phyloP scores from a whole-genome alignment of 2,329 filamentous ascomycete genomes.

The Aureobasidium zeae region DNA sequence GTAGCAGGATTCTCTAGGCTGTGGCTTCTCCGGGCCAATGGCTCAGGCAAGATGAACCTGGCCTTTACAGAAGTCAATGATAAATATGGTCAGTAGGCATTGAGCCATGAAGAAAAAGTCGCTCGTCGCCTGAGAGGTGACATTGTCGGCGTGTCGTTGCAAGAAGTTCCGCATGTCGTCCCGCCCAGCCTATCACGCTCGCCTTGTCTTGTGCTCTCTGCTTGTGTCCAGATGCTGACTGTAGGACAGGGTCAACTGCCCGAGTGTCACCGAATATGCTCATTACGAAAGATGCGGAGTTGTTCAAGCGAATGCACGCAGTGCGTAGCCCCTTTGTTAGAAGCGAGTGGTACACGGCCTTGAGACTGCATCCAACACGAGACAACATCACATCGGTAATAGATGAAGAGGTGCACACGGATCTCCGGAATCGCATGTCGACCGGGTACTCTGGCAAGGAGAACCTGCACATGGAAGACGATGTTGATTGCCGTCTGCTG shows the following conservation, averaged over 20 bases:
- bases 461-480: constrained; percentile 29
- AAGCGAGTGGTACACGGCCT: constrained; percentile 30
- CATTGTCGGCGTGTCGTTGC: too few relatives aligned
- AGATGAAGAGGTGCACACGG: constrained; percentile 32
- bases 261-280: constrained; percentile 31
- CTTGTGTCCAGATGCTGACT: constrained; percentile 13
- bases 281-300: constrained; percentile 30
- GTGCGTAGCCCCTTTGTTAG: constrained; percentile 30
- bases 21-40: constrained; percentile 31
- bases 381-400: constrained; percentile 33
- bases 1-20: constrained; percentile 30
- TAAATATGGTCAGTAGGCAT: constrained; percentile 28
- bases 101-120: too few relatives aligned
- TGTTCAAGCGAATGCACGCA: constrained; percentile 32
- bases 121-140: too few relatives aligned
- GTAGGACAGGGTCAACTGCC: constrained; percentile 29
- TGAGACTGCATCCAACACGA: constrained; percentile 32
- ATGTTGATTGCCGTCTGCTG: constrained; percentile 30
- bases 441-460: constrained; percentile 35
- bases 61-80: constrained; percentile 30
- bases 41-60: constrained; percentile 32
- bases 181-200: not conserved
- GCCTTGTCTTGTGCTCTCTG: not conserved
- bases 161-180: constrained; percentile 10
- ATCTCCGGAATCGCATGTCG: constrained; percentile 30